Base-by-base conservation (phyloP, 768 basidiomycete species). In the Lactarius hatsudake region DNA sequence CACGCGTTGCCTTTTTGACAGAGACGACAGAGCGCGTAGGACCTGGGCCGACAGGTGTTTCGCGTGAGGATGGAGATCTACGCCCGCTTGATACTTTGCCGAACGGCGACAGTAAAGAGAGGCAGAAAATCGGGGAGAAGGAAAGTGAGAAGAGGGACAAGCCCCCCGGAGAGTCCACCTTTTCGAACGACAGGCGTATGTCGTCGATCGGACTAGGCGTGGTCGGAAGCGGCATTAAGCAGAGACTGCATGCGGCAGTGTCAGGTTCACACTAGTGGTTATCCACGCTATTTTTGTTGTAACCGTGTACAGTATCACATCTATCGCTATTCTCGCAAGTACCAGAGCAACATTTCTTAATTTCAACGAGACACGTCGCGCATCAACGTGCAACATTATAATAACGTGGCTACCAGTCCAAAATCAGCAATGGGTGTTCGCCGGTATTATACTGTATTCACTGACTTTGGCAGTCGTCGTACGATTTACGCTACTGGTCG, bases 1-100 rank as follows among this genome's bases (percentile, higher is more conserved):
- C 90, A 0, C 87, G 94, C 59, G 81, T 94, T 40, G 94, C 94
- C 2, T 76, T 89, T 23, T 85, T 94, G 54, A 84, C 79, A 4
- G 94, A 96, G 78, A 84, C 81, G 0, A 80, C 93, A 20, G 87
- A 92, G 69, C 75, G 79, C 32, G 85, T 87, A 9, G 78, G 69
- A 40, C 71, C 74, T 7, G 76, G 75, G 12, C 72, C 73, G 17
- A 69, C 72, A 5, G 76, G 76, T 13, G 71, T 75, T 12, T 70
- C 68, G 56, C 67, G 72, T 17, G 73, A 73, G 42, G 68, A 61
- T 36, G 68, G 62, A 26, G 61, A 59, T 5, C 34, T 66, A 38
- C 62, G 63, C 8, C 30, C 70, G 4, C 64, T 66, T 36, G 54
- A 61, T 28, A 51, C 34, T 28, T 17, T 61, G 3, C 58, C 43